Evolutionary conservation across 2,329 filamentous ascomycete species (phyloP), one percentile per base, ranked within the genome.

Genomic region (Fusarium mundagurra): DNA sequence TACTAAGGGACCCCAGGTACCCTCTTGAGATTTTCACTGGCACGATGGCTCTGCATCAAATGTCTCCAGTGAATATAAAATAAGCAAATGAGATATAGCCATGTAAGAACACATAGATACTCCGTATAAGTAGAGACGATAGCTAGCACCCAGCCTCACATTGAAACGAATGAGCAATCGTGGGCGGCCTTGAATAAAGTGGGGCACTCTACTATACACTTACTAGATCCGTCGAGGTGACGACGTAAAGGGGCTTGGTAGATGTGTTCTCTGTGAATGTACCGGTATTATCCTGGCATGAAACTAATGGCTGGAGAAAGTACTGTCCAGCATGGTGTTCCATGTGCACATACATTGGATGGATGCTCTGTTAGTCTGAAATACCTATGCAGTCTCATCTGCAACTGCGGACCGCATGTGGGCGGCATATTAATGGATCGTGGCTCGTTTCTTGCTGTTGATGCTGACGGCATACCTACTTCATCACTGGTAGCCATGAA

Each of bases 91-190:
- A 43, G 27, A 51, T 50, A 34, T 36, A 41, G 63, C 22, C 34
- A 68, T 39, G 34, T 5, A 22, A 66, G 64, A 58, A 27, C 64
- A 68, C 41, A 62, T 48, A 43, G 36, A 53, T 18, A 41, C 39
- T 41, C 39, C 22, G 38, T 39, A 63, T 41, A 59, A 50, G 64
- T n/a, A 55, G 57, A 60, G 43, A 64, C 33, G 43, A 64, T 64
- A 48, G 20, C 20, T 48, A 48, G 27, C 43, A 31, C 24, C 27
- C 38, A 64, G 33, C 64, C 61, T 59, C 39, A 61, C 38, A 44
- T 55, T 57, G 57, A 71, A 71, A 66, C 61, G 36, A 9, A 89
- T 89, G 39, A 90, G 63, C 48, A 61, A 75, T 13, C 44, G 38
- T 38, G 36, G 24, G 41, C 60, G 24, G 41, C 60, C 51, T 51